Evolutionary conservation across 768 basidiomycete genomes (phyloP).

Genomic region (Mycena haematopus): DNA sequence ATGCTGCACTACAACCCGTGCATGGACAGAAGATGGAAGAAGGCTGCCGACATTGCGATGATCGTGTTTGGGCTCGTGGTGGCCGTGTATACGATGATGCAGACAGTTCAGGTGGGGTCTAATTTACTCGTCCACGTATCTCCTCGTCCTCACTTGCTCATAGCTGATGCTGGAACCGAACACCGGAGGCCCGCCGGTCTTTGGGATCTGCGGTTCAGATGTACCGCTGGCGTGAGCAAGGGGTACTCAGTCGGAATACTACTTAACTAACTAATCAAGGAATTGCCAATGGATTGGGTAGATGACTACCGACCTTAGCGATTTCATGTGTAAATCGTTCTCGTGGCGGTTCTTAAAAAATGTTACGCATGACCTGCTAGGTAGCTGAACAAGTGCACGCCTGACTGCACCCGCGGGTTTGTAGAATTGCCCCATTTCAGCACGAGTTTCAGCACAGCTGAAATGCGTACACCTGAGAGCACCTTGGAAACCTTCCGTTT

Average conservation of each 20-base stretch:
- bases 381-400: too few relatives aligned
- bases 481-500: too few relatives aligned
- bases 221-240: constrained; percentile 18
- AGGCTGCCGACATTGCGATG: constrained; percentile 71
- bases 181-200: constrained; percentile 44
- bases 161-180: constrained; percentile 69
- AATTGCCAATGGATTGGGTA: neutral
- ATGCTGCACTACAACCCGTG: constrained; percentile 92
- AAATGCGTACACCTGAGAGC: too few relatives aligned
- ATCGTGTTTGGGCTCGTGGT: constrained; percentile 77
- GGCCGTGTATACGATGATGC: constrained; percentile 78
- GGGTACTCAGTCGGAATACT: too few relatives aligned
- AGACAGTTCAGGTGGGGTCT: constrained; percentile 72
- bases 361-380: too few relatives aligned
- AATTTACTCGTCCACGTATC: neutral
- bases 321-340: too few relatives aligned
- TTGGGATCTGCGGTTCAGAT: constrained; percentile 36
- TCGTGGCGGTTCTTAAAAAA: too few relatives aligned
- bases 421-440: too few relatives aligned
- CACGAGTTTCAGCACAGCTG: too few relatives aligned
- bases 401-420: too few relatives aligned
- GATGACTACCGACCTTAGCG: too few relatives aligned
- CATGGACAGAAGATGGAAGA: constrained; percentile 71
- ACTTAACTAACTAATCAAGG: neutral
- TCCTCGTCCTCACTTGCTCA: constrained; percentile 19